Base-by-base conservation (phyloP, 768 basidiomycete genomes). In the Suillus subluteus region DNA sequence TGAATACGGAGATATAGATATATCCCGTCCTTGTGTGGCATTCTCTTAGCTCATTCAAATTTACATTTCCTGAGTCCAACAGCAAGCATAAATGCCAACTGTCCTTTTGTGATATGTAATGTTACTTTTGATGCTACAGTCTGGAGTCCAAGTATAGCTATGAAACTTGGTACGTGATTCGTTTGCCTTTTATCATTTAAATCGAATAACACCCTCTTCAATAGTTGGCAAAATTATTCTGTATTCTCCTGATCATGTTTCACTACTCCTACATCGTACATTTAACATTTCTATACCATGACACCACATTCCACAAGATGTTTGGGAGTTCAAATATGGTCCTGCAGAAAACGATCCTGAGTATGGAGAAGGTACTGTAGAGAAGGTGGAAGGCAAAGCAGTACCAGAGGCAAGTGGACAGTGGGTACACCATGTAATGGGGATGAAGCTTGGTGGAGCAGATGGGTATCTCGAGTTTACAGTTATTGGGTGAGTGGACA, bases 231-330 rank as follows among this genome's bases (percentile, higher is more conserved):
- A 88, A 72, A 85, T 98, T 62, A 96, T 87, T 72, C 82, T 98
- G 26, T 96, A 87, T 70, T 97, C 96, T 3, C 95, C 95, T 1
- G 95, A 96, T 73, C 96, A 98, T 72, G 83, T 98, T 63, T 94
- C 95, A 1, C 82, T 98, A 18, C 91, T 98, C 41, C 83, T 96
- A 4, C 93, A 96, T 71, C 88, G 89, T 32, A 98, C 94, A 6
- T 98, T 98, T 83, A 98, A 98, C 76, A 91, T 93, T n/a, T 96
- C 96, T 23, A 96, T 98, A 78, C 96, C 96, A 3, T 87, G 92
- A 65, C 88, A 93, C 73, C 95, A 98, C 75, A 95, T 98, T 69
- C 93, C 94, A 4, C 82, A 80, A 35, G 89, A 91, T 41, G 78
- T 85, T 66, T 96, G 93, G 90, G 84, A 87, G 65, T 98, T 97